Evolutionary conservation across 202 grass and related monocot species (phyloP), one percentile per base, ranked within the genome.

Genomic region (Brachypodium distachyon): DNA sequence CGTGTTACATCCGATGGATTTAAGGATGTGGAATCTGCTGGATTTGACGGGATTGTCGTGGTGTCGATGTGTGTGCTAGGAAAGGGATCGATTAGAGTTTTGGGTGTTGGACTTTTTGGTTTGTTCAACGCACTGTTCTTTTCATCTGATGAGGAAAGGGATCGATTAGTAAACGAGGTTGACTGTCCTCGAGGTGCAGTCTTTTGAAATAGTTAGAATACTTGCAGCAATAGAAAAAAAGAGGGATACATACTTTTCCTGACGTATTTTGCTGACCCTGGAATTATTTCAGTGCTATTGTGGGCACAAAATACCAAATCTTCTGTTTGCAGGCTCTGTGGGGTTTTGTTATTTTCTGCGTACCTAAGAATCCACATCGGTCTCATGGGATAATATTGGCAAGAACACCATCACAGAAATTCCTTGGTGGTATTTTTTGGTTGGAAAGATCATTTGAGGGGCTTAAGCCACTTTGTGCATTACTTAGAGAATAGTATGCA

Each of bases 1-100:
- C n/a, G 9, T n/a, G 31, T 2, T 56, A 47, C 34, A 55, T 77
- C 57, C 27, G 18, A 23, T 77, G 39, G 49, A n/a, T 18, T n/a
- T 43, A 42, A 3, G 41, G 8, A 17, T 66, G 44, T 67, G 49
- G 19, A 12, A 38, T 81, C 17, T 74, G 42, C 62, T 61, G 41
- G 9, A 3, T 61, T 54, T 76, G 77, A 32, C 9, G 27, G 43
- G 19, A 1, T 27, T 65, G 16, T 32, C 34, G 0, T 33, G 25
- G 68, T 64, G 12, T 53, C 34, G 40, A 19, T 21, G 17, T 29
- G 14, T 47, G 31, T 18, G 14, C 17, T 50, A 61, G 51, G 44
- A 55, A 84, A 81, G 54, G 22, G 54, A 76, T 56, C 13, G 77
- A 66, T 72, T 31, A 77, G 48, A 48, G 49, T 78, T 79, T 64